Percentiles rank a stretch among this genome's conserved stretches.
These are phyloP conservation scores for Wolfiporia cocos DNA, from an alignment of 1,284 basidiomycete species.

Conservation along the genomic window DNA sequence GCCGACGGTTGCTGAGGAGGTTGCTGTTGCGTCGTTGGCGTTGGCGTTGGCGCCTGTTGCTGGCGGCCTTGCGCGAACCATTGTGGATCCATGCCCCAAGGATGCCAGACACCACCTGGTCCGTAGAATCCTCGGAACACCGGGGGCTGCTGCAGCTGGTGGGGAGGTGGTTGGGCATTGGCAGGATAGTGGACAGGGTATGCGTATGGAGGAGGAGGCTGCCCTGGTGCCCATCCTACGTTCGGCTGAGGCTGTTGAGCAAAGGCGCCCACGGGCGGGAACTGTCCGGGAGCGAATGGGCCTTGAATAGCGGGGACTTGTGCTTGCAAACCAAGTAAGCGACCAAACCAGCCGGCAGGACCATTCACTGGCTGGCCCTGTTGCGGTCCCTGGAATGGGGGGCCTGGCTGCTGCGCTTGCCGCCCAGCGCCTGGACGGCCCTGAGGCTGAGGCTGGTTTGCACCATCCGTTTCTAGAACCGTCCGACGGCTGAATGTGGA, in stretches of 20 bases:
- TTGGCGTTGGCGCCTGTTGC: conserved; percentile 6
- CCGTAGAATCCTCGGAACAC: conserved; percentile 49
- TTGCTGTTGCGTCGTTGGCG: conserved; percentile 3
- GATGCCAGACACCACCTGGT: conserved; percentile 57
- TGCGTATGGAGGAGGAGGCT: conserved; percentile 15
- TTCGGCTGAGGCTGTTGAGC: conserved; percentile 13
- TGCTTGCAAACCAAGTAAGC: conserved; percentile 36
- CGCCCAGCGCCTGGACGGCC: conserved; percentile 25
- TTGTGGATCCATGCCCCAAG: conserved; percentile 40
- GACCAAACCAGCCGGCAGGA: conserved; percentile 37
- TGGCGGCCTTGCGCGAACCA: conserved; percentile 1
- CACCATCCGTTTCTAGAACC: conserved; percentile 58
- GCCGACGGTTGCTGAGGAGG: neutral
- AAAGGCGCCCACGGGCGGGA: conserved; percentile 10
- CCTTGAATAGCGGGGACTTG: conserved; percentile 12
- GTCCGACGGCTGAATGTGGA: conserved; percentile 64
- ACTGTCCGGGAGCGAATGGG: conserved; percentile 12
- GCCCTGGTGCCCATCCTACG: conserved; percentile 15
- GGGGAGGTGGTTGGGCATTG: conserved; percentile 18
- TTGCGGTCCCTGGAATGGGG: conserved; percentile 12
- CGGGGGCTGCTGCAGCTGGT: conserved; percentile 24
- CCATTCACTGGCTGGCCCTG: conserved; percentile 6
- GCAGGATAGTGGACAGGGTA: conserved; percentile 22
- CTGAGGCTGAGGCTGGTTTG: conserved; percentile 23
- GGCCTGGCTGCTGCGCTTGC: conserved; percentile 30